Base-by-base conservation (phyloP, 2,329 filamentous ascomycete species). In the Chaetomium strumarium region DNA sequence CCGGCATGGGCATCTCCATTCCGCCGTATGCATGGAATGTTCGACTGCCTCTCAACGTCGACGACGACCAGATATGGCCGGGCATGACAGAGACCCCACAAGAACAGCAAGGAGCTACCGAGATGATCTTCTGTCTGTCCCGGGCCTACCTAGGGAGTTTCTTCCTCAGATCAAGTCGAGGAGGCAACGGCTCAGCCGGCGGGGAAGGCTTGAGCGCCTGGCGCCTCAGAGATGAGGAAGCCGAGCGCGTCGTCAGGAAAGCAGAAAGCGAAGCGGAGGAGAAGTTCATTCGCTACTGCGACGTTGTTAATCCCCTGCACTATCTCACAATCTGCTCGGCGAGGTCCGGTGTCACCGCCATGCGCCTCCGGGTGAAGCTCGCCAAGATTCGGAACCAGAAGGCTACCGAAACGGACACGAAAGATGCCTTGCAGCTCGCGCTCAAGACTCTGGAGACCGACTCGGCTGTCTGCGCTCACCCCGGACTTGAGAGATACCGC, bases 221-320 rank as follows among this genome's bases (percentile, higher is more conserved):
- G 17, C 37, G 16, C 2, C 41, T 24, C 17, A 6, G 4, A 2
- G 17, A 24, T 9, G 8, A 7, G 3, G 38, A 20, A n/a, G 29
- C 46, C 1, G 39, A 42, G 12, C 12, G 34, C 17, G 13, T 9
- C 12, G 17, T 42, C 19, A 7, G 19, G 1, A 20, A 19, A 10
- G 46, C 46, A 0, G 46, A 49, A 13, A 34, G 14, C 16, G 46
- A 42, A 13, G 38, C 41, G 9, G 46, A 49, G 39, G 37, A 48
- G 29, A 40, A 40, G n/a, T 42, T 20, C 38, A 41, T 49, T 12
- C 38, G 46, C 29, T 49, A 42, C 38, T 49, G 46, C 14, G 46
- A 49, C 14, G 46, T 42, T 1, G 31, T 49, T 3, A 33, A 49
- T 17, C 46, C 46, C 29, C 46, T 49, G 38, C 46, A 49, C 10